Evolutionary conservation across 2,329 filamentous ascomycete genomes (phyloP).

Genomic region (Rhinocladiella similis): DNA sequence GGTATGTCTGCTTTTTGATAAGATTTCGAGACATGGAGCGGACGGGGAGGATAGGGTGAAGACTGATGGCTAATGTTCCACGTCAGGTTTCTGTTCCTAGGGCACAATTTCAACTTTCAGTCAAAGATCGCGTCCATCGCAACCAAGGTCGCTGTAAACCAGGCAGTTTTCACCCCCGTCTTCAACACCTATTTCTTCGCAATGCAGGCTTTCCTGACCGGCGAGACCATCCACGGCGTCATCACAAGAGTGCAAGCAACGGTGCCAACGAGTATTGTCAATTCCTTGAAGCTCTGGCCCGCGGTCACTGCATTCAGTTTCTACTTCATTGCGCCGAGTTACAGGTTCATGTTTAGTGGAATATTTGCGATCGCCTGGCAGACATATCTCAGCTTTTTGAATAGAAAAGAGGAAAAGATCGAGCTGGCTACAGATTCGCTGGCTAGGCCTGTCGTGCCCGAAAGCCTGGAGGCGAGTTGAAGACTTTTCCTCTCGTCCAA

Average conservation of each 20-base stretch:
- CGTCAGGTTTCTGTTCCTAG: slow-evolving; percentile 74
- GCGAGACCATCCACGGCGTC: slow-evolving; percentile 64
- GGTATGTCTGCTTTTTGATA: slow-evolving; percentile 54
- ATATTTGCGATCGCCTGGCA: slow-evolving; percentile 86
- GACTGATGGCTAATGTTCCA: slow-evolving; percentile 5
- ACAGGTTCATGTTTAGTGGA: slow-evolving; percentile 76
- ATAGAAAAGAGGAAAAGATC: slow-evolving; percentile 29
- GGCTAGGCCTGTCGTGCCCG: slow-evolving; percentile 14
- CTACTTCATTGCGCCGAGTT: slow-evolving; percentile 76
- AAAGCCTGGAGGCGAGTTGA: slow-evolving; percentile 12
- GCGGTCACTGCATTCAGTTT: slow-evolving; percentile 84
- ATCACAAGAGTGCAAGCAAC: slow-evolving; percentile 72
- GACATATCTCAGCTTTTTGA: slow-evolving; percentile 71
- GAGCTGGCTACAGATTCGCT: slow-evolving; percentile 21
- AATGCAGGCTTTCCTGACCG: slow-evolving; percentile 72
- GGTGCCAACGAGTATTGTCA: slow-evolving; percentile 73
- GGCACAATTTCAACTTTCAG: slow-evolving; percentile 78
- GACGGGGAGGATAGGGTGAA: neutral
- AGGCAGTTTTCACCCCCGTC: slow-evolving; percentile 75
- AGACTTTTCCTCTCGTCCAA: neutral
- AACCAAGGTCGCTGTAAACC: slow-evolving; percentile 78
- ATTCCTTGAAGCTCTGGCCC: slow-evolving; percentile 86
- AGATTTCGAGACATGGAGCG: neutral
- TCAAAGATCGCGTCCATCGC: slow-evolving; percentile 70
- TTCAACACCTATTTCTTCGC: slow-evolving; percentile 86